Percentiles rank a stretch among this genome's conserved stretches.
Evolutionary conservation across 2,329 filamentous ascomycete genomes (phyloP).

Genomic region (Pseudomassariella vexata): DNA sequence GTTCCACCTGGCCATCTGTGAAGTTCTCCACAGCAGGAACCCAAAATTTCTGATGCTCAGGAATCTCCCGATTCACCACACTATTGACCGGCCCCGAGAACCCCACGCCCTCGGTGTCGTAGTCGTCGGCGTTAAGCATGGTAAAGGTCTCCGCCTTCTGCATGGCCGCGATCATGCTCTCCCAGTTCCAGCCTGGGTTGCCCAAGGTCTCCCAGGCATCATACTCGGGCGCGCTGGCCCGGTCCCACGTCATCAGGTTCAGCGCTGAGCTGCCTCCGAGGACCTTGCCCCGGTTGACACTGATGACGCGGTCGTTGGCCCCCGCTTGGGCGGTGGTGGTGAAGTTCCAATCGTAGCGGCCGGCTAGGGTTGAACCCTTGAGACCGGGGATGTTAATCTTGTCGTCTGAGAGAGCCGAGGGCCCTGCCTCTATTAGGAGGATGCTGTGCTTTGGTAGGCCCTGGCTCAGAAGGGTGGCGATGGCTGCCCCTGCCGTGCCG

Average conservation of each 20-base stretch:
- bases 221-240: constrained; percentile 23
- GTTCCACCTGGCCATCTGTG: constrained; percentile 1
- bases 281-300: constrained; percentile 35
- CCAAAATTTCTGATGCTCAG: constrained; percentile 2
- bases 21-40: constrained; percentile 1
- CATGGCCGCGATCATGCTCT: constrained; percentile 27
- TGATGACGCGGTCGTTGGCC: constrained; percentile 30
- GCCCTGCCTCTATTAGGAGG: constrained; percentile 25
- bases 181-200: constrained; percentile 29
- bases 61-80: constrained; percentile 3
- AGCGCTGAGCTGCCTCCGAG: constrained; percentile 39
- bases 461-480: constrained; percentile 2
- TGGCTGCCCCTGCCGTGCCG: constrained; percentile 2
- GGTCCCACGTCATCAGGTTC: constrained; percentile 34
- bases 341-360: constrained; percentile 31
- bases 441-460: constrained; percentile 11
- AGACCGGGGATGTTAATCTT: constrained; percentile 22
- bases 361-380: constrained; percentile 16
- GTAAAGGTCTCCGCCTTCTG: constrained; percentile 22
- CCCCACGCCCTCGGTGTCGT: constrained; percentile 14
- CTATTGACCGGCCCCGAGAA: constrained; percentile 14
- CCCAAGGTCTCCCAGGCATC: constrained; percentile 28
- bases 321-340: constrained; percentile 30
- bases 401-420: constrained; percentile 15
- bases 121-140: constrained; percentile 11